A percentile compares a stretch with the other conserved stretches of the same genome.
These are phyloP conservation scores for Flaveria linearis DNA, from an alignment of 129 eudicot genomes.

Conservation along the genomic window DNA sequence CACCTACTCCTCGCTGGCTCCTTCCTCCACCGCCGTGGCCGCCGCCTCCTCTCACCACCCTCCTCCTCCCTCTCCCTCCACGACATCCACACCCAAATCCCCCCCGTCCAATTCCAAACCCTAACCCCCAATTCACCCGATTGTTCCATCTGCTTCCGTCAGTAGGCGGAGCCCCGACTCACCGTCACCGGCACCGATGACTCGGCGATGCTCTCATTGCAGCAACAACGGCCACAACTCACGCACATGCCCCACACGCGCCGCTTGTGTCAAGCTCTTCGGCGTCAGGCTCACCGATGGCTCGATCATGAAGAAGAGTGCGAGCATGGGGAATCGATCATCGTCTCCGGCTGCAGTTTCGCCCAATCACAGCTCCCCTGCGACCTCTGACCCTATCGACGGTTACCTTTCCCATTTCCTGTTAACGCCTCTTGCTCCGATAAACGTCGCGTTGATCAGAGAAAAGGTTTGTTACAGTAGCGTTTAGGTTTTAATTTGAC, in stretches of 20 bases:
- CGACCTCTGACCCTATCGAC: constrained; percentile 41
- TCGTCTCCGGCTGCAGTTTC: constrained; percentile 51
- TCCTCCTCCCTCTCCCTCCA: too few species aligned
- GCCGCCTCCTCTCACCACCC: too few species aligned
- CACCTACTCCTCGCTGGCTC: too few species aligned
- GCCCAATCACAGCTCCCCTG: constrained; percentile 48
- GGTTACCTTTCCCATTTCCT: constrained; percentile 82
- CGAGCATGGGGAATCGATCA: constrained; percentile 78
- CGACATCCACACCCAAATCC: too few species aligned
- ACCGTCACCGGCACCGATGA: too few species aligned
- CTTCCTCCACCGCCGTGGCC: too few species aligned
- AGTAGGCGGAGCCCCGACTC: constrained; percentile 23
- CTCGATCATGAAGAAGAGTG: constrained; percentile 78
- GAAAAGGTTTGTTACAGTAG: constrained; percentile 52
- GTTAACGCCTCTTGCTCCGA: constrained; percentile 59
- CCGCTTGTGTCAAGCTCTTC: constrained; percentile 60
- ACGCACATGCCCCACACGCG: constrained; percentile 63
- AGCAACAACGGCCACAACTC: constrained; percentile 89
- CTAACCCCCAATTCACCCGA: too few species aligned
- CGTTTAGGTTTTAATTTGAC: background rate
- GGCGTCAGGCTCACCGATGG: constrained; percentile 85
- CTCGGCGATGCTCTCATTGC: constrained; percentile 90
- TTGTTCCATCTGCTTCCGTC: too few species aligned
- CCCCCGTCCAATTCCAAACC: too few species aligned
- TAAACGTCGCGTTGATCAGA: constrained; percentile 58